Base-by-base conservation (phyloP, 2,329 filamentous ascomycete species). In the Claviceps pazoutovae region DNA sequence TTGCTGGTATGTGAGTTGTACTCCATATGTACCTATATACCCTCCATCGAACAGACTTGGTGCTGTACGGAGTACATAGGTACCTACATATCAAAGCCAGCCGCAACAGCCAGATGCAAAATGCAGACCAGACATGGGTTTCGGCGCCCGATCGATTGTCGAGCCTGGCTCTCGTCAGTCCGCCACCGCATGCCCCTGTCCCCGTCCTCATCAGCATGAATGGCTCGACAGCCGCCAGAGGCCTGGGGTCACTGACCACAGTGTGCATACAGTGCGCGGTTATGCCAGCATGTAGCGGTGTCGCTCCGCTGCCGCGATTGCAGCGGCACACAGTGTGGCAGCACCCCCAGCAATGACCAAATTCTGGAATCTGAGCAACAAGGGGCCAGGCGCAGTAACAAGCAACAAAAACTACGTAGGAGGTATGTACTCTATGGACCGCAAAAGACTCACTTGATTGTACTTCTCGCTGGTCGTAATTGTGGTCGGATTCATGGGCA, bases 131-230 rank as follows among this genome's bases (percentile, higher is more conserved):
- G 42, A 19, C 42, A 44, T 21, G 42, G 38, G 44, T 37, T 50
- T 50, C 46, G 48, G 48, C 38, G 50, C 48, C 44, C 51, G 51
- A 50, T 53, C 51, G 43, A 53, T 53, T 50, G 51, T 53, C 51
- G 51, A 53, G 46, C 42, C 42, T 45, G 47, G 30, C 8, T 30
- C 30, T 30, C 8, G 8, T 30, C 30, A 30, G 30, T 30, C 11
- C 9, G 30, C 30, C 30, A 30, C 30, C 30, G 9, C 30, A 30
- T 30, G 9, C 30, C 9, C 30, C 30, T 30, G 30, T 30, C 30
- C 37, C 38, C 37, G 43, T 21, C 44, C 43, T 23, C 37, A 46
- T n/a, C 34, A 21, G 42, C 41, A 39, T 16, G 30, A n/a, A 11
- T 44, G 21, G 16, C 21, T 11, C 36, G 39, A 42, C 39, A 17